These are phyloP conservation scores for Penicillium sp. DNA, from an alignment of 2,329 filamentous ascomycete genomes.

Conservation along the genomic window DNA sequence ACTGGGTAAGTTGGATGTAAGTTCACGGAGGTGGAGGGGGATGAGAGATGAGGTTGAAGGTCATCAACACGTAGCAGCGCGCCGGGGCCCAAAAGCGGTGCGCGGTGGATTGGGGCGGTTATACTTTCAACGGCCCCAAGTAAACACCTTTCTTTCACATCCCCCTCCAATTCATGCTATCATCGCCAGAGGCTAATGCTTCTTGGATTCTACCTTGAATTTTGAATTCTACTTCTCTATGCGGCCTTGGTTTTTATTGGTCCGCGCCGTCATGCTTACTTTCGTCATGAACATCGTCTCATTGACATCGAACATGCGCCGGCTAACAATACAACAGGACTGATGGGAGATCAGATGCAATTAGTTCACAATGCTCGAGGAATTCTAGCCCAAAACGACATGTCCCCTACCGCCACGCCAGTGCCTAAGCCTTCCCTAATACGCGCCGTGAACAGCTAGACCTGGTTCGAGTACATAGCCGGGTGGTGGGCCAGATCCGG, in stretches of 20 bases:
- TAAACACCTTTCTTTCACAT: background rate
- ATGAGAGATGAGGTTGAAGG: background rate
- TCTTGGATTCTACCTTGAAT: background rate
- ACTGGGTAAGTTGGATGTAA: background rate
- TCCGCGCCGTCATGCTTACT: background rate
- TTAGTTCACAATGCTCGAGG: background rate
- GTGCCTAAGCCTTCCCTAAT: background rate
- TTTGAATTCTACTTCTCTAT: background rate
- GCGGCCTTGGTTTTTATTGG: background rate
- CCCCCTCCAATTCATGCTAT: background rate
- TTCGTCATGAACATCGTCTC: slow-evolving; percentile 3
- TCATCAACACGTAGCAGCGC: slow-evolving; percentile 1
- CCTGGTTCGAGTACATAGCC: slow-evolving; percentile 34
- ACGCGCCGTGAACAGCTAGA: slow-evolving; percentile 8
- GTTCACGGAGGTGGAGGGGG: background rate
- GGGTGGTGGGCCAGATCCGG: slow-evolving; percentile 57
- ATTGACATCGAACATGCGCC: background rate
- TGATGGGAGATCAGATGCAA: background rate
- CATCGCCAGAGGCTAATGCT: background rate
- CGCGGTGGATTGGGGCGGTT: background rate
- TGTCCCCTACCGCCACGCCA: background rate
- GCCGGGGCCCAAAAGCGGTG: slow-evolving; percentile 8
- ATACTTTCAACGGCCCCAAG: background rate
- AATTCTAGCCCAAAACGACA: background rate
- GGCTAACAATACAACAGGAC: slow-evolving; percentile 4